Base-by-base conservation (phyloP, 1,284 basidiomycete species). In the Meira miltonrushii region DNA sequence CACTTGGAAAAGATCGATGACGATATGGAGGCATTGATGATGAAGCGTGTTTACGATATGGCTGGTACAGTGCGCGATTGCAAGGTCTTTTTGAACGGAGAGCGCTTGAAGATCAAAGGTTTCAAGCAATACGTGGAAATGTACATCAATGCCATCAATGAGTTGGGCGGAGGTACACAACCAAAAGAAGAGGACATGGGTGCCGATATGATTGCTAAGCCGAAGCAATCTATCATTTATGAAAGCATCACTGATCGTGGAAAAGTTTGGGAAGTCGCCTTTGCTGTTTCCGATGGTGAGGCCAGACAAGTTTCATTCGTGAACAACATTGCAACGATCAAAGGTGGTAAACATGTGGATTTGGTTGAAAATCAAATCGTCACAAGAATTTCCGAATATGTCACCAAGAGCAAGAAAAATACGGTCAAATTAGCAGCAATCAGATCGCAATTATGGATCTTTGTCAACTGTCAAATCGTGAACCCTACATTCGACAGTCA, bases 401-500 rank as follows among this genome's bases (percentile, higher is more conserved):
- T 97, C 71, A 83, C 86, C 75, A 98, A 96, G 85, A 96, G 97
- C 82, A 96, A 95, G 81, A 76, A 79, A 62, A 90, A 83, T 1
- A 90, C 92, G 9, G 88, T 98, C 73, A 97, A 97, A 80, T 84
- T 90, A 11, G 85, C 87, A 61, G 92, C 96, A 80, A 88, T 98
- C 81, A 94, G 91, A 82, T 93, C 89, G 77, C 93, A 99, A 77
- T 92, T 98, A 85, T 95, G 92, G 92, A 85, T 99, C 62, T 99
- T 98, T 76, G 88, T 99, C 78, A 98, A 98, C 75, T 87, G 90
- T 21, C 83, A 96, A 65, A 89, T 98, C 65, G 93, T 96, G 81
- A 99, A 99, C 78, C 94, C 95, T 9, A 91, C 93, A 0, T 99
- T 99, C 80, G 94, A 99, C 83, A 93, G 92, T 81, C 95, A 99